Evolutionary conservation across 768 basidiomycete species (phyloP), one percentile per base, ranked within the genome.

Genomic region (Multifurca ochricompacta): DNA sequence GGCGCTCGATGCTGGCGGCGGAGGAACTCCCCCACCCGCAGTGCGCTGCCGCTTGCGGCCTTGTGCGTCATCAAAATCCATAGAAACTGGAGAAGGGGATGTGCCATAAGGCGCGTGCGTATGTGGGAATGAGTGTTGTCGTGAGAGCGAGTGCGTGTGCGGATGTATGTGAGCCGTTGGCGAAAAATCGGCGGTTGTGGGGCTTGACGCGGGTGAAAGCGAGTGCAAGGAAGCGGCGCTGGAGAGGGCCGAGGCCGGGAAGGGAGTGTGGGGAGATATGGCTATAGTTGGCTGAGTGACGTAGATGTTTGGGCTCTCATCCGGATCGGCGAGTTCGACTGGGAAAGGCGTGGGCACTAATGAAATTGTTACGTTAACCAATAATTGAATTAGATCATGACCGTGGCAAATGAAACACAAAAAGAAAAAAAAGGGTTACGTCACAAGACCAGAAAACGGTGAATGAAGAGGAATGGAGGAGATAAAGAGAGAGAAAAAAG

Each of bases 221-320:
- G 72, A 70, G 62, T 78, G 76, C 58, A 80, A 66, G 3, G 73
- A 69, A 76, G 77, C 59, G 73, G 62, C 23, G 70, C 64, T 25
- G 64, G 68, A 61, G 59, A 69, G 52, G 63, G 65, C 48, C 30
- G 48, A 63, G 75, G 74, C 30, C 73, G 72, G 32, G 74, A 67
- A 21, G 75, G 74, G 39, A 16, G 51, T 14, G 35, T 56, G 68
- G 43, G 48, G 49, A 41, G 32, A 64, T 47, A 54, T 70, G 19
- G 77, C 65, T 3, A 76, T 74, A 21, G 54, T 69, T 3, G 87
- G 84, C 0, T 83, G 82, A 3, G 84, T 89, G 60, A 90, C 74
- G 64, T 76, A 85, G 61, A 89, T 87, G 59, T 86, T 83, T 8
- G 86, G 85, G 30, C 53, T 66, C 6, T 80, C 79, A 21, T 65